phyloP scores from a whole-genome alignment of 371 early-diverging fungal genomes.

The Caulochytrium protostelioides region DNA sequence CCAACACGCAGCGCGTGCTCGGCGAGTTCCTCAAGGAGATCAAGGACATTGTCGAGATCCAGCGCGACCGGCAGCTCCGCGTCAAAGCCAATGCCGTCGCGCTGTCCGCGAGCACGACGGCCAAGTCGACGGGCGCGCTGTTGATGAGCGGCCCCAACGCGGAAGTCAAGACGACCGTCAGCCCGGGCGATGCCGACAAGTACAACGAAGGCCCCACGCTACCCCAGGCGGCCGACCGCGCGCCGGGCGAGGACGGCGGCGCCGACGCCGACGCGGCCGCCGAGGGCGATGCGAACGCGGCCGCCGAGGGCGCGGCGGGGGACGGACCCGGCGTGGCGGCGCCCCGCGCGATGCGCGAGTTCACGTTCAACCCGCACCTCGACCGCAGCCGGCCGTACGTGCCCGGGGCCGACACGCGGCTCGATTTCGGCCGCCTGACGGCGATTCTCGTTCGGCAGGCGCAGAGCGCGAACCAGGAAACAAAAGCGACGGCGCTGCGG shows the following conservation, averaged over 20 bases:
- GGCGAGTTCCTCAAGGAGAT: conserved; percentile 60
- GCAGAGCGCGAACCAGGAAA: conserved; percentile 54
- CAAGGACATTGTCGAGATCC: conserved; percentile 44
- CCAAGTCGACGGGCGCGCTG: conserved; percentile 4
- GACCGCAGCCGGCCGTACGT: conserved; percentile 13
- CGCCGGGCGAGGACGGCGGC: no score
- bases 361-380: conserved; percentile 11
- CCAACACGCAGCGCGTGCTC: conserved; percentile 37
- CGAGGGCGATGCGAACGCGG: no score
- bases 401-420: conserved; percentile 46
- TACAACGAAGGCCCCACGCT: no score
- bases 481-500: conserved; percentile 57
- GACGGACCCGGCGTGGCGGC: conserved; percentile 6
- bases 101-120: no score
- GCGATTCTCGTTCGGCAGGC: conserved; percentile 60
- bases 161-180: no score
- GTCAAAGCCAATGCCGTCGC: no score
- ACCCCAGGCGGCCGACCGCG: no score
- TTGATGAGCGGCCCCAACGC: no score
- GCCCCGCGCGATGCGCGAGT: conserved; percentile 1
- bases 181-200: no score
- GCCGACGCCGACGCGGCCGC: not conserved
- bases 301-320: conserved; percentile 3
- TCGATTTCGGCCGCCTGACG: conserved; percentile 56
- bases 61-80: conserved; percentile 24